Percentiles rank a stretch among this genome's conserved stretches.
Conservation (phyloP, 2,329 filamentous ascomycete genomes). For the Hypoxylon sp. region DNA sequence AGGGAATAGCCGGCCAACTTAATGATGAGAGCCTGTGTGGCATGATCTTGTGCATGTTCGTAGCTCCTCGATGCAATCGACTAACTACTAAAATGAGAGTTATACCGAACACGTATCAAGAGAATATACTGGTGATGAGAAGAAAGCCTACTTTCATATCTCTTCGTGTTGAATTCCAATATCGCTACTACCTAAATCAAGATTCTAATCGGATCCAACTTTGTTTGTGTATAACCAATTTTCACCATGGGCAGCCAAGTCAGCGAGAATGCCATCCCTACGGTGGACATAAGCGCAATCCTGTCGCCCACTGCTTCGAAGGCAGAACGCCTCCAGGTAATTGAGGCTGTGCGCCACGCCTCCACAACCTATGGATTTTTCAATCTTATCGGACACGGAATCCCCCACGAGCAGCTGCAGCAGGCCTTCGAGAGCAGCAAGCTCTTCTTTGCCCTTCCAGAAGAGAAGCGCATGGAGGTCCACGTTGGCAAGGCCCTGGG, state of each 20-base stretch:
- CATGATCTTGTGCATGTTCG: not conserved
- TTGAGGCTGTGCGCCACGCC: not conserved
- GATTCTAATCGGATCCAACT: not conserved
- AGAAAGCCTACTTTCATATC: not conserved
- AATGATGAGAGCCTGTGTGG: not conserved
- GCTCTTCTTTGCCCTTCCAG: constrained; percentile 43
- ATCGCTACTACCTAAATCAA: not conserved
- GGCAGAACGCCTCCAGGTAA: not conserved
- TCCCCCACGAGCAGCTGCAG: constrained; percentile 42
- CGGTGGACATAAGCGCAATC: not conserved
- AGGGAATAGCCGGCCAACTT: not conserved
- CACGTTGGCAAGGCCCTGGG: not conserved
- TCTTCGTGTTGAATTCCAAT: not conserved
- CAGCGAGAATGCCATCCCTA: not conserved
- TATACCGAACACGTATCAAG: not conserved
- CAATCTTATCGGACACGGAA: constrained; percentile 51
- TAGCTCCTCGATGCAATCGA: not conserved
- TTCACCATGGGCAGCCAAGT: not conserved
- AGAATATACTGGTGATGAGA: not conserved
- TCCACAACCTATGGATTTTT: constrained; percentile 49
- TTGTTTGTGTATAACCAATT: not conserved
- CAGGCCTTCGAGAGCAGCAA: constrained; percentile 41
- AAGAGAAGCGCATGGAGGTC: not conserved
- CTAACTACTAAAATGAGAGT: not conserved
- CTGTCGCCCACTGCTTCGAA: not conserved